These are phyloP conservation scores for Plasmodium relictum DNA, from an alignment of 169 alveolate genomes.

Conservation along the genomic window DNA sequence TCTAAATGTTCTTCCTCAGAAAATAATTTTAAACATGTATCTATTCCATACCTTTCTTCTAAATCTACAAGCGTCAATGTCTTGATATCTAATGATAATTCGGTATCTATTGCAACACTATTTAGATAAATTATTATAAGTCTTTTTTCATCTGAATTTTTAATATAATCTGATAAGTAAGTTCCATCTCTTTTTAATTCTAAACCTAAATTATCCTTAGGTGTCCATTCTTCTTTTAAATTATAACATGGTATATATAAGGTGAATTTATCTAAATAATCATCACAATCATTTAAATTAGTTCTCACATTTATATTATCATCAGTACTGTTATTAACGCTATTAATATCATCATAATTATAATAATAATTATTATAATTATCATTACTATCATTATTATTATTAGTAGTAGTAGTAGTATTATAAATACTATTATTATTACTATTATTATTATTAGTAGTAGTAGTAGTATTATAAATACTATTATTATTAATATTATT, in stretches of 20 bases:
- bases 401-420: too few relatives aligned
- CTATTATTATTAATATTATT: not conserved
- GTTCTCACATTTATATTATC: not conserved
- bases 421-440: too few relatives aligned
- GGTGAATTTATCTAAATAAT: not conserved
- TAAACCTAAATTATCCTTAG: constrained; percentile 51
- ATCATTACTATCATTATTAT: not conserved
- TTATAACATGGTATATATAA: constrained; percentile 32
- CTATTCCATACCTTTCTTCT: constrained; percentile 54
- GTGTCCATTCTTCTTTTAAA: constrained; percentile 37
- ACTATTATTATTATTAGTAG: not conserved
- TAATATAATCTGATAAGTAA: constrained; percentile 47
- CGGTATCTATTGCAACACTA: constrained; percentile 21
- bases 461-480: too few relatives aligned
- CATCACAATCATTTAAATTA: not conserved
- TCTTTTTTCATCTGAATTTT: constrained; percentile 49
- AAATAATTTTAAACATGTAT: constrained; percentile 87
- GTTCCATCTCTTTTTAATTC: constrained; percentile 47
- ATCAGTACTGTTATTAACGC: not conserved
- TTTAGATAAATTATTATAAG: constrained; percentile 56
- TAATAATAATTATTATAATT: not conserved
- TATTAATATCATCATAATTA: not conserved
- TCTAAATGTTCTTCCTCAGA: constrained; percentile 89
- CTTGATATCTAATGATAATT: constrained; percentile 55
- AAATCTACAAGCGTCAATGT: constrained; percentile 51